phyloP scores from a whole-genome alignment of 805 yeast species.

The Ogataea methylovora region DNA sequence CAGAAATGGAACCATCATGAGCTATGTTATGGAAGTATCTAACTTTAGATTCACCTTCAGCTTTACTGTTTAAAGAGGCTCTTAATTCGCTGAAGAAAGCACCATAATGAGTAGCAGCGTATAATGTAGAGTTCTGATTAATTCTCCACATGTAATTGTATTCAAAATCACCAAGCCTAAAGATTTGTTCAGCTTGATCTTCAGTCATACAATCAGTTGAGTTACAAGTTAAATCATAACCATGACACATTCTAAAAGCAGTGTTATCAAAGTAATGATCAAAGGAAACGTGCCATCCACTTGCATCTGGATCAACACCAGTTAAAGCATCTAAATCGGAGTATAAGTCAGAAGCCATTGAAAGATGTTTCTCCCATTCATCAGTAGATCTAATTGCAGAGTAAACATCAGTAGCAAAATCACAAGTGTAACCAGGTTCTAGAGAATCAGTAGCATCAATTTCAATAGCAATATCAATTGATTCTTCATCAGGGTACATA shows the following conservation, averaged over 20 bases:
- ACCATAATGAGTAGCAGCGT: slow-evolving; percentile 27
- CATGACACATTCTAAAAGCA: slow-evolving; percentile 31
- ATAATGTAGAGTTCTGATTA: slow-evolving; percentile 26
- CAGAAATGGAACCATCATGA: slow-evolving; percentile 33
- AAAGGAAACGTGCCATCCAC: slow-evolving; percentile 18
- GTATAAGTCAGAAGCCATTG: slow-evolving; percentile 20
- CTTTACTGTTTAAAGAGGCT: slow-evolving; percentile 19
- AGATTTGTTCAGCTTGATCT: slow-evolving; percentile 29
- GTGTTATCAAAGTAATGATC: slow-evolving; percentile 37
- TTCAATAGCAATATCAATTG: slow-evolving; percentile 25
- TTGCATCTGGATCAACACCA: slow-evolving; percentile 14
- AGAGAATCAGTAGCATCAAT: slow-evolving; percentile 25
- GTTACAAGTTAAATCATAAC: slow-evolving; percentile 25
- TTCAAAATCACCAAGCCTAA: slow-evolving; percentile 36
- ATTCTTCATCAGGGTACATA: slow-evolving; percentile 26
- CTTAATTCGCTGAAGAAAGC: slow-evolving; percentile 30
- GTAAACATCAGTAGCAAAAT: slow-evolving; percentile 21
- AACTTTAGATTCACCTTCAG: slow-evolving; percentile 19
- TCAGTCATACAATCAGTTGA: slow-evolving; percentile 18
- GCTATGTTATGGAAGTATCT: slow-evolving; percentile 34
- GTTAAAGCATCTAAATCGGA: slow-evolving; percentile 21
- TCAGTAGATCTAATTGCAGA: slow-evolving; percentile 18
- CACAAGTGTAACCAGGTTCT: slow-evolving; percentile 29
- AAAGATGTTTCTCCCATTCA: slow-evolving; percentile 30
- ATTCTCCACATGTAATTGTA: slow-evolving; percentile 31